Evolutionary conservation across 768 basidiomycete species (phyloP).

Genomic region (Amanita molliuscula): DNA sequence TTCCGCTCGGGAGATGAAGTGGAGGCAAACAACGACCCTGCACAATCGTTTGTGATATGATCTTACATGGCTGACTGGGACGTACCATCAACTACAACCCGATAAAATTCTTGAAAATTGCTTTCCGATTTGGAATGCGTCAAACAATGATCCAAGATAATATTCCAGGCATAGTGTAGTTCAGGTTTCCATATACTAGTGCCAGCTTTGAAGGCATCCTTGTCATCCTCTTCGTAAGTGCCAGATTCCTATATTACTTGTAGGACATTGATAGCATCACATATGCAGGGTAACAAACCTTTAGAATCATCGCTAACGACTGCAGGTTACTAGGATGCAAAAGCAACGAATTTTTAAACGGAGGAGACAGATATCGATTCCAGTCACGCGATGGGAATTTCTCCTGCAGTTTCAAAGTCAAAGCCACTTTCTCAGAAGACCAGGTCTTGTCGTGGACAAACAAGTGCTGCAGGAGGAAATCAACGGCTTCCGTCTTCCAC

Average conservation of each 20-base stretch:
- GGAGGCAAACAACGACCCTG: constrained; percentile 81
- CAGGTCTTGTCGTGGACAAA: constrained; percentile 51
- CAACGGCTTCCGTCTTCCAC: constrained; percentile 65
- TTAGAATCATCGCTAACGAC: constrained; percentile 66
- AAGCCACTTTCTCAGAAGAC: constrained; percentile 84
- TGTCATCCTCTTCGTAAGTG: constrained; percentile 40
- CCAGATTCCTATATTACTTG: constrained; percentile 38
- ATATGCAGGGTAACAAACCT: constrained; percentile 35
- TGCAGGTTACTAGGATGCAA: constrained; percentile 65
- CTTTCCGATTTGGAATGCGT: constrained; percentile 34
- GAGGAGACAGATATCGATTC: constrained; percentile 51
- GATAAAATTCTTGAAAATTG: constrained; percentile 86
- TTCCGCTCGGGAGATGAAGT: constrained; percentile 83
- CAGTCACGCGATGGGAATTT: constrained; percentile 55
- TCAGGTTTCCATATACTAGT: constrained; percentile 77
- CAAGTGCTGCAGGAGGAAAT: constrained; percentile 36
- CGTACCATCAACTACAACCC: constrained; percentile 84
- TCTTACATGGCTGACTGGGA: not conserved
- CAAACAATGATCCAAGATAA: constrained; percentile 69
- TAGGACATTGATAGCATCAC: constrained; percentile 7
- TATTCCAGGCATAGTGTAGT: constrained; percentile 86
- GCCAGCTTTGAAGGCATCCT: constrained; percentile 37
- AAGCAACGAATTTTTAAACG: constrained; percentile 68
- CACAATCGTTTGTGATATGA: not conserved
- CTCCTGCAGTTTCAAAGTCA: constrained; percentile 63